Base-by-base conservation (phyloP, 1,284 basidiomycete genomes). In the Malassezia sympodialis region DNA sequence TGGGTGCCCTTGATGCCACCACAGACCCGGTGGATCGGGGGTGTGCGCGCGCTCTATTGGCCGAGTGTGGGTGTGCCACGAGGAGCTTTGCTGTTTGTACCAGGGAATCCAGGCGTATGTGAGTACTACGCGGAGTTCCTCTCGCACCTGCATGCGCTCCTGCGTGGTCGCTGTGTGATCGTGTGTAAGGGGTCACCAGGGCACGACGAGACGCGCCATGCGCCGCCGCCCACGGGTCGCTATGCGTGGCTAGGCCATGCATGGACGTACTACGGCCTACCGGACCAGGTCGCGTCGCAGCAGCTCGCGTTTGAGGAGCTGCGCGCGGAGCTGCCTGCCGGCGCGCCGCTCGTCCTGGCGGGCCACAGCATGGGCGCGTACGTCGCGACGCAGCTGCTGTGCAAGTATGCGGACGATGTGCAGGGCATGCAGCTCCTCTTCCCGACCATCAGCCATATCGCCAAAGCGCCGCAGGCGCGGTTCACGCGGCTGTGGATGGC, bases 331-430 rank as follows among this genome's bases (percentile, higher is more conserved):
- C 23, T 51, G 17, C 43, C 34, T 6, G 1, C 27, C 8, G 26
- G 14, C 15, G 23, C 37, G n/a, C 55, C 55, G 4, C 1, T 51
- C 8, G 19, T 51, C 15, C 31, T 57, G 4, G 19, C 31, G 12
- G 55, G 55, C 14, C 55, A 57, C 45, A 57, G 55, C 17, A 28
- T 57, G 32, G 55, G 55, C n/a, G 49, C 49, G 8, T 57, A 52
- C 27, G 40, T 52, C n/a, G 49, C 55, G 1, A 23, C 44, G 31
- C 49, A 31, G 11, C 41, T 57, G 11, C 17, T 47, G 3, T 17
- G n/a, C 4, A 6, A 7, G 30, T 7, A 19, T 23, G 2, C 35
- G 1, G 30, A 47, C 7, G 11, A n/a, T 1, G 19, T 57, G 11
- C 43, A 24, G 7, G 42, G 49, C 21, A n/a, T 57, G 11, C 43